These are phyloP conservation scores for Capronia americana DNA, from an alignment of 2,329 filamentous ascomycete species.

Conservation along the genomic window DNA sequence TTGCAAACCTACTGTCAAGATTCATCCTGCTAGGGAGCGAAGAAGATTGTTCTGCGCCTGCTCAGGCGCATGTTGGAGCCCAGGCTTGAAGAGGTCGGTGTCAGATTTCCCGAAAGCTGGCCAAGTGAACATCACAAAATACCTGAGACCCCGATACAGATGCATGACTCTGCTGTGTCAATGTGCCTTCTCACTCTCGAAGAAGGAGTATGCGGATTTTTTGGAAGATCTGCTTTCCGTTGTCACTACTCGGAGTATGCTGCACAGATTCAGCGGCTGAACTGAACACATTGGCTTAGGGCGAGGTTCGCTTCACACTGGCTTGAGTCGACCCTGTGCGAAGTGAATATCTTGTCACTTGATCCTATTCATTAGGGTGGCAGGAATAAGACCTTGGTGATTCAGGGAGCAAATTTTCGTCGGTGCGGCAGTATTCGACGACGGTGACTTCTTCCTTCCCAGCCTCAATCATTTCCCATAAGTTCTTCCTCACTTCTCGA, in stretches of 20 bases:
- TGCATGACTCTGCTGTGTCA: neutral
- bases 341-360: slow-evolving; percentile 8
- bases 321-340: neutral
- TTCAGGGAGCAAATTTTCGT: slow-evolving; percentile 5
- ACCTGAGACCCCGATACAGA: neutral
- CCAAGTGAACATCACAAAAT: neutral
- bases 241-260: neutral
- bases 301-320: slow-evolving; percentile 2
- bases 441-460: neutral
- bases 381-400: neutral
- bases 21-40: too few species aligned
- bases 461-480: neutral
- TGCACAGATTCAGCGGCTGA: neutral
- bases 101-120: neutral
- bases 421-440: slow-evolving; percentile 8
- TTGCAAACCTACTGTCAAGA: too few species aligned
- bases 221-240: neutral
- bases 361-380: neutral
- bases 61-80: too few species aligned
- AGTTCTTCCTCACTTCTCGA: slow-evolving; percentile 1
- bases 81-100: neutral
- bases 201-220: neutral
- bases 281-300: neutral
- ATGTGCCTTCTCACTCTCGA: neutral
- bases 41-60: too few species aligned